Evolutionary conservation across 176 grass and related monocot genomes (phyloP).

Genomic region (Oryza glaberrima): DNA sequence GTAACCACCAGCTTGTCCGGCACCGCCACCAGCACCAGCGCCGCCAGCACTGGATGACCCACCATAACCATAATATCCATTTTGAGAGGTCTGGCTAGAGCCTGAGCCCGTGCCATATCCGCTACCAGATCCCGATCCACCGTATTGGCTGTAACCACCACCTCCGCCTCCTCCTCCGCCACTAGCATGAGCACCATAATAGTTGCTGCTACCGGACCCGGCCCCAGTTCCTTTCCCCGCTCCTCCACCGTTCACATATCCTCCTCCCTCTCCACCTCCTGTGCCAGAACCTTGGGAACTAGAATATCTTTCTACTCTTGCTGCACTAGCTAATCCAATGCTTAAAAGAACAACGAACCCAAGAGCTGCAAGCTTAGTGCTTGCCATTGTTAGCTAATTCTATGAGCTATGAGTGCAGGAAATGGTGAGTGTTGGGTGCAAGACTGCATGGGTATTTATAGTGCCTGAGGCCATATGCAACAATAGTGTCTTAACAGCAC

Average conservation of each 20-base stretch:
- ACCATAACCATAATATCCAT: neutral
- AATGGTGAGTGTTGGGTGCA: neutral
- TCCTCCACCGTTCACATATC: neutral
- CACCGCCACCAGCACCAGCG: neutral
- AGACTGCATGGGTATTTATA: conserved; percentile 15
- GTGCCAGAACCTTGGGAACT: conserved; percentile 30
- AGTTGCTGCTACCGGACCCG: neutral
- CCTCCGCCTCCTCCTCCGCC: neutral
- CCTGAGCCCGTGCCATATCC: neutral
- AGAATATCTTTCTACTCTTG: conserved; percentile 44
- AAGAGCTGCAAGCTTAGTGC: conserved; percentile 28
- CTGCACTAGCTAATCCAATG: conserved; percentile 36
- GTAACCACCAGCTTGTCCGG: conserved; percentile 2
- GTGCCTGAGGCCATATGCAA: neutral
- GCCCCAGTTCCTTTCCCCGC: conserved; percentile 2
- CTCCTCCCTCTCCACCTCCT: conserved; percentile 17
- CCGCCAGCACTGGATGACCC: neutral
- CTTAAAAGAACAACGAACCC: conserved; percentile 45
- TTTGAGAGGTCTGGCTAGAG: neutral
- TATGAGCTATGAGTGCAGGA: neutral
- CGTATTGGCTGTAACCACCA: neutral
- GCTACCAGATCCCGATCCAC: neutral
- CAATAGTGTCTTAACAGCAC: neutral
- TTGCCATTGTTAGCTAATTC: neutral
- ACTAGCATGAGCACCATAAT: neutral